Percentiles rank a stretch among this genome's conserved stretches.
phyloP scores from a whole-genome alignment of 495 filamentous ascomycete species.

The Niebla homalea region DNA sequence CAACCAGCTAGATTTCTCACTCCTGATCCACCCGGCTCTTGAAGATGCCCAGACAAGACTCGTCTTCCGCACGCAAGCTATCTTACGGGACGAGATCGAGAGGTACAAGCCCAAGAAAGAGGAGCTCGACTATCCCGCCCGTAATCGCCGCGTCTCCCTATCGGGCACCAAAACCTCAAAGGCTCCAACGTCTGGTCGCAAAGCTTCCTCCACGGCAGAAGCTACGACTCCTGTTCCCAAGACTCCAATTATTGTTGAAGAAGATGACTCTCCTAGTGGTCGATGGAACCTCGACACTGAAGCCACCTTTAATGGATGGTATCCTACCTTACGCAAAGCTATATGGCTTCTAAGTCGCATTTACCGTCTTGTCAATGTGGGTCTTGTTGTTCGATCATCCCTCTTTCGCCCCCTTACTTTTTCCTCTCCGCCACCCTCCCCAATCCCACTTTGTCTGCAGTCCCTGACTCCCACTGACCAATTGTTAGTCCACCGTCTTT shows the following conservation, averaged over 20 bases:
- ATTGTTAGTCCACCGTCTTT: slow-evolving; percentile 50
- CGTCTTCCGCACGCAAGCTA: slow-evolving; percentile 55
- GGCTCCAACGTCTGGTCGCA: slow-evolving; percentile 29
- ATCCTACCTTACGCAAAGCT: slow-evolving; percentile 60
- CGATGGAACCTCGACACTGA: slow-evolving; percentile 43
- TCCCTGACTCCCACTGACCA: slow-evolving; percentile 3
- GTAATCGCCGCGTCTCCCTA: slow-evolving; percentile 33
- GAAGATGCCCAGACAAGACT: slow-evolving; percentile 65
- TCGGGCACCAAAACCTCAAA: slow-evolving; percentile 33
- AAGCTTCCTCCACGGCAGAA: slow-evolving; percentile 26
- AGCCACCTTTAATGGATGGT: slow-evolving; percentile 38
- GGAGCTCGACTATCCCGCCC: slow-evolving; percentile 53
- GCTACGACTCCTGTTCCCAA: slow-evolving; percentile 37
- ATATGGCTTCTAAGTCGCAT: slow-evolving; percentile 75
- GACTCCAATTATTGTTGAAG: slow-evolving; percentile 36
- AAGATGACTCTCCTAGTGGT: slow-evolving; percentile 31
- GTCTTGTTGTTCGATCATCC: slow-evolving; percentile 14
- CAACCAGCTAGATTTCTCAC: slow-evolving; percentile 51
- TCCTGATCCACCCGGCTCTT: slow-evolving; percentile 52
- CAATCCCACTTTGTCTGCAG: slow-evolving; percentile 17
- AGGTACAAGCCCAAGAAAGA: slow-evolving; percentile 53
- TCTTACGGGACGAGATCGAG: slow-evolving; percentile 58
- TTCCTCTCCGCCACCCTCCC: not conserved
- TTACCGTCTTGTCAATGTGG: slow-evolving; percentile 68
- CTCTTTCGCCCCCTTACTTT: slow-evolving; percentile 2